Base-by-base conservation (phyloP, 192 early-diverging fungal species). In the Coemansia javaensis region DNA sequence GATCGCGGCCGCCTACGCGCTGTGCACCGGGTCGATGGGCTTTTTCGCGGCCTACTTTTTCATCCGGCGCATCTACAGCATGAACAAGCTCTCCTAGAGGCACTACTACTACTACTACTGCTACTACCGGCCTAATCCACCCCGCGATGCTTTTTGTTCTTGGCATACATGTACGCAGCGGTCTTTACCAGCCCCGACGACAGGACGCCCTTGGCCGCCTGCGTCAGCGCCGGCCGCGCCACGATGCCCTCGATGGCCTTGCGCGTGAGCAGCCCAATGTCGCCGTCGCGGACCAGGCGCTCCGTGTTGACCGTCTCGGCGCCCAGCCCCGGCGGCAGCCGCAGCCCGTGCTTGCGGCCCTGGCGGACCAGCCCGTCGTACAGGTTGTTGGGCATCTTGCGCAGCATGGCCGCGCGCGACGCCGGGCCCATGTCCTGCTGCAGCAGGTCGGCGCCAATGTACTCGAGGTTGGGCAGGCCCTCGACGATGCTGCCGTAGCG, bases 181-280 rank as follows among this genome's bases (percentile, higher is more conserved):
- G 81, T 80, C 49, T 81, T 87, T 31, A 67, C 12, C 16, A 83
- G 21, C 0, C 97, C 97, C 15, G 94, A 93, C 0, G 93, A 91
- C 15, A 94, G 56, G 22, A 97, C 66, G 1, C 97, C 97, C 71
- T 99, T 99, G 45, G 85, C 44, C 21, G 90, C 88, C 69, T 99
- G 96, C 1, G 86, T 82, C 16, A 99, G 51, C 5, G 93, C 91
- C 0, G 94, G 87, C 10, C 80, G 54, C n/a, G 78, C 69, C 11
- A 92, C 84, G 44, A 86, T 89, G 37, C 81, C 55, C 44, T 66
- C 61, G 47, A 84, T 48, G 25, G 83, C 79, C 79, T 75, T 57
- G 34, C 35, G 35, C 24, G 65, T 28, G 39, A 82, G 44, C 22
- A 50, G 24, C 39, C 49, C 27, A 45, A 77, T 56, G 37, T 71